Evolutionary conservation across 2,329 filamentous ascomycete species (phyloP).

Genomic region (Ophiostoma ips): DNA sequence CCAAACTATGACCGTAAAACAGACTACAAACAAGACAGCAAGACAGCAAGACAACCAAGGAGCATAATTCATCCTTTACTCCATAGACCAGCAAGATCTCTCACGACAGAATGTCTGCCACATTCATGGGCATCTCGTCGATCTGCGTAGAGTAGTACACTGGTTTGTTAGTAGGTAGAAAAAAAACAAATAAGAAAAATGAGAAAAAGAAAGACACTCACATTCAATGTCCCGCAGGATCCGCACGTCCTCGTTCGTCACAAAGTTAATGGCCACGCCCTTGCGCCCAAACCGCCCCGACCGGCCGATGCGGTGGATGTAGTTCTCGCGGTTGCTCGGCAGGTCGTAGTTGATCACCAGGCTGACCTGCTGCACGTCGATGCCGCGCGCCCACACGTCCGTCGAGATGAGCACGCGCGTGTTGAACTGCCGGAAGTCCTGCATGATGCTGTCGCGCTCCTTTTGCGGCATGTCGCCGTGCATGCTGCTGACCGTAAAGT

Average conservation of each 20-base stretch:
- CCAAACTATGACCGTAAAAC: not conserved
- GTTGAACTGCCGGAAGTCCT: conserved; percentile 94
- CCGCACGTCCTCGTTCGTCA: conserved; percentile 93
- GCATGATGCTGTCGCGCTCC: conserved; percentile 97
- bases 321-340: conserved; percentile 97
- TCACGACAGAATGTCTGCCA: conserved; percentile 40
- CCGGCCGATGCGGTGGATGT: conserved; percentile 95
- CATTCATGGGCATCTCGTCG: conserved; percentile 98
- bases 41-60: not conserved
- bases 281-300: conserved; percentile 93
- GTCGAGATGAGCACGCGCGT: conserved; percentile 93
- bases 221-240: conserved; percentile 94
- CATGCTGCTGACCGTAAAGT: conserved; percentile 98
- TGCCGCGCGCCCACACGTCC: conserved; percentile 94
- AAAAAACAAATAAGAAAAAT: not conserved
- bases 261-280: conserved; percentile 99
- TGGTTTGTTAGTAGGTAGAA: conserved; percentile 19
- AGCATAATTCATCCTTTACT: not conserved
- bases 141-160: conserved; percentile 95
- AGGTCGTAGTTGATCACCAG: conserved; percentile 99
- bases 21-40: not conserved
- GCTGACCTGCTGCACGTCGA: conserved; percentile 96
- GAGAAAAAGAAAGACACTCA: conserved; percentile 36
- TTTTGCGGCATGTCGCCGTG: conserved; percentile 99
- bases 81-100: not conserved